A percentile compares a stretch with the other conserved stretches of the same genome.
Conservation (phyloP, 768 basidiomycete species). For the Pulveroboletus frians region DNA sequence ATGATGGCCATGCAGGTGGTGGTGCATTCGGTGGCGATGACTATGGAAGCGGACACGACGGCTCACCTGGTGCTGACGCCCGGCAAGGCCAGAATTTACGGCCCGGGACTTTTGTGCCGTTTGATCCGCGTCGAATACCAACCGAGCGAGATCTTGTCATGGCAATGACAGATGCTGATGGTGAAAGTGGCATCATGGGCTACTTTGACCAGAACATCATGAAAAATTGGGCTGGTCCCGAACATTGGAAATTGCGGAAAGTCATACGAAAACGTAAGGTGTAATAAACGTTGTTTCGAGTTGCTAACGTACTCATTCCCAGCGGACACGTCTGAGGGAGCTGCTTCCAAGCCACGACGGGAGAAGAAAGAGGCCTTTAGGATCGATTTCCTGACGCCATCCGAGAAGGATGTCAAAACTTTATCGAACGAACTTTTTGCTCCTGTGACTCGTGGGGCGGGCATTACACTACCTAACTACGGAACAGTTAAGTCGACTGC, state of each 20-base stretch:
- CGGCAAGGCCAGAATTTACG: conserved; percentile 36
- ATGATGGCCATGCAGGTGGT: conserved; percentile 41
- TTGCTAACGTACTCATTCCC: conserved; percentile 10
- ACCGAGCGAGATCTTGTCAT: conserved; percentile 79
- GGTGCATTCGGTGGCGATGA: conserved; percentile 41
- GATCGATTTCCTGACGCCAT: conserved; percentile 69
- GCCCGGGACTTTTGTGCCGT: conserved; percentile 59
- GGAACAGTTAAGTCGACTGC: conserved; percentile 24
- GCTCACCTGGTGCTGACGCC: conserved; percentile 41
- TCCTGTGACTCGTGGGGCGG: conserved; percentile 62
- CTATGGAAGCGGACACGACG: conserved; percentile 35
- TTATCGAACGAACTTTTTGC: conserved; percentile 71
- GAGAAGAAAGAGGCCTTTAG: conserved; percentile 78
- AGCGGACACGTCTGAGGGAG: conserved; percentile 48
- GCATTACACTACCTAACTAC: conserved; percentile 63
- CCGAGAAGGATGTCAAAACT: conserved; percentile 55
- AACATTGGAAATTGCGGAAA: conserved; percentile 94
- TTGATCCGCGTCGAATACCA: conserved; percentile 77
- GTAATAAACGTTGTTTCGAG: background rate
- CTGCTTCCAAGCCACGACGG: conserved; percentile 50
- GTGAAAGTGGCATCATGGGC: conserved; percentile 58
- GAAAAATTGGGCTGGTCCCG: conserved; percentile 98
- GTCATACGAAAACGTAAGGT: conserved; percentile 70
- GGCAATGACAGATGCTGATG: conserved; percentile 73
- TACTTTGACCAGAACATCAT: conserved; percentile 85